Conservation (phyloP, 2,329 filamentous ascomycete genomes). For the Exophiala phaeomuriformis region DNA sequence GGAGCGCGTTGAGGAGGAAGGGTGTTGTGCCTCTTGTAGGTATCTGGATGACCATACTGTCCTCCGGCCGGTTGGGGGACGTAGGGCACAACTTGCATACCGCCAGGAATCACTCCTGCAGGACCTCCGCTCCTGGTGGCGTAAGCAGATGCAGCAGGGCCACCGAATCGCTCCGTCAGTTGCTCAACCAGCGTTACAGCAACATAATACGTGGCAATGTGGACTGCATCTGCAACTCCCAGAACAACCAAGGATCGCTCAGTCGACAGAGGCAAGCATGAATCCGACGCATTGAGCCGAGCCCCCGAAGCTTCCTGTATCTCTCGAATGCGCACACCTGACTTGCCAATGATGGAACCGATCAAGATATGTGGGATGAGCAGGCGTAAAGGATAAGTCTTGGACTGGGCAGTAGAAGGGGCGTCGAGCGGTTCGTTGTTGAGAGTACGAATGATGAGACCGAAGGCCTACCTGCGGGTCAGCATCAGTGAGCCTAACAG, state of each 20-base stretch:
- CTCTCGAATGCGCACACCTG: slow-evolving; percentile 89
- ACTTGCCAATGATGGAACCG: slow-evolving; percentile 97
- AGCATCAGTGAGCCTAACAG: slow-evolving; percentile 26
- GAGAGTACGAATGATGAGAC: slow-evolving; percentile 92
- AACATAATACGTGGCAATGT: slow-evolving; percentile 98
- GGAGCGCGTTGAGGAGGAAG: slow-evolving; percentile 69
- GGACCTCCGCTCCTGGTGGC: slow-evolving; percentile 90
- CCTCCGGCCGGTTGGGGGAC: slow-evolving; percentile 87
- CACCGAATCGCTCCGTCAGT: slow-evolving; percentile 91
- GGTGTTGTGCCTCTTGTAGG: slow-evolving; percentile 63
- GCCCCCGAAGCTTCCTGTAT: slow-evolving; percentile 97
- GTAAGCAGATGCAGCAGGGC: slow-evolving; percentile 93
- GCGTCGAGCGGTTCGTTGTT: slow-evolving; percentile 92
- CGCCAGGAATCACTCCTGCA: slow-evolving; percentile 86
- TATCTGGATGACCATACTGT: slow-evolving; percentile 85
- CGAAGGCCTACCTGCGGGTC: slow-evolving; percentile 64
- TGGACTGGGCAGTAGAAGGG: slow-evolving; percentile 84
- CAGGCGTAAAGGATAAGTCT: slow-evolving; percentile 92
- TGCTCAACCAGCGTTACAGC: slow-evolving; percentile 97
- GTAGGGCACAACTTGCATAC: slow-evolving; percentile 99
- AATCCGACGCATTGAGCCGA: slow-evolving; percentile 90
- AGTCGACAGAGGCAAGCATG: slow-evolving; percentile 86
- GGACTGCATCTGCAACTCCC: slow-evolving; percentile 94
- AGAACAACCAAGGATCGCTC: slow-evolving; percentile 97
- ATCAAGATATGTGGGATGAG: slow-evolving; percentile 96